phyloP scores from a whole-genome alignment of 2,329 filamentous ascomycete species.

The Sclerotinia sclerotiorum region DNA sequence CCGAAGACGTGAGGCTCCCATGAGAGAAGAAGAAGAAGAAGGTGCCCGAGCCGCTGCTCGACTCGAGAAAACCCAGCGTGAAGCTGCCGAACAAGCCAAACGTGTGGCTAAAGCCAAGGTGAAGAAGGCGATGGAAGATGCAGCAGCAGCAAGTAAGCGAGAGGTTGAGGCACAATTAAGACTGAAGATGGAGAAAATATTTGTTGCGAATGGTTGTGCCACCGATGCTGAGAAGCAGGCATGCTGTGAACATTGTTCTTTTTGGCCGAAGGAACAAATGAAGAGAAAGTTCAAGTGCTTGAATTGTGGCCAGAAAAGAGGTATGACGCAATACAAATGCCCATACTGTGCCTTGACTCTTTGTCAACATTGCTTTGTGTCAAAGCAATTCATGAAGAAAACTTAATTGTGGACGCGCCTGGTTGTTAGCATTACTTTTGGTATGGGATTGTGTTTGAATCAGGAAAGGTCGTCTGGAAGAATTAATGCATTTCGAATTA shows the following conservation, averaged over 20 bases:
- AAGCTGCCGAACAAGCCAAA: conserved; percentile 5
- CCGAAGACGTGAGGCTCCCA: not conserved
- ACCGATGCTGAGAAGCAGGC: conserved; percentile 27
- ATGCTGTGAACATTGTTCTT: conserved; percentile 27
- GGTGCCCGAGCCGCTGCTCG: not conserved
- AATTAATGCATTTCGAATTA: not conserved
- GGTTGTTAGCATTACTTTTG: not conserved
- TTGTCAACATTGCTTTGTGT: conserved; percentile 26
- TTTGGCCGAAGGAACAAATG: conserved; percentile 29
- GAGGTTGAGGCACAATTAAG: conserved; percentile 10
- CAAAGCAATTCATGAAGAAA: not conserved
- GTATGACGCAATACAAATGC: conserved; percentile 27
- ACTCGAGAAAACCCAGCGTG: not conserved
- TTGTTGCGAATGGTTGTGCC: conserved; percentile 12
- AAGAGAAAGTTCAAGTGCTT: conserved; percentile 31
- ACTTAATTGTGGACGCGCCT: not conserved
- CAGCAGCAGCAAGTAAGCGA: conserved; percentile 1
- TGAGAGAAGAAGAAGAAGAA: conserved; percentile 12
- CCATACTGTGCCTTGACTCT: conserved; percentile 27
- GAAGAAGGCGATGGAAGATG: not conserved
- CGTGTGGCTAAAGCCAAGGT: not conserved
- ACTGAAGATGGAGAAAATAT: conserved; percentile 21
- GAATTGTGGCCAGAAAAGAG: conserved; percentile 28
- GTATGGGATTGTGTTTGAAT: too few relatives aligned
- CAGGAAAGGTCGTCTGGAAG: too few relatives aligned